Conservation (phyloP, 805 yeast genomes). For the Grigorovia humatica region DNA sequence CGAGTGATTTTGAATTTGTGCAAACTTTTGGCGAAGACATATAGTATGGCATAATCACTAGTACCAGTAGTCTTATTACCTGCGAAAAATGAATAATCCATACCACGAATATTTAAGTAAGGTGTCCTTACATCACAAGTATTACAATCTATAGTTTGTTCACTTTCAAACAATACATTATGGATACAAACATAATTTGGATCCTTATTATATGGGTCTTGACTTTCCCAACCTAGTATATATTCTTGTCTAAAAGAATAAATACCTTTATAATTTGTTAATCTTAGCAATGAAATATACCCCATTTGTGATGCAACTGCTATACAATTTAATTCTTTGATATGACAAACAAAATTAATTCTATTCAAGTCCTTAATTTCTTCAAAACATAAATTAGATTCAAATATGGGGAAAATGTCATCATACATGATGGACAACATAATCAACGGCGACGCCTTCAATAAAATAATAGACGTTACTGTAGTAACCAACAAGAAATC, state of each 20-base stretch:
- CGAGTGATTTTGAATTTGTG: slow-evolving; percentile 4
- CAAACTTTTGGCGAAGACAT: slow-evolving; percentile 1
- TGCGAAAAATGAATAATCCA: slow-evolving; percentile 16
- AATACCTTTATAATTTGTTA: slow-evolving; percentile 21
- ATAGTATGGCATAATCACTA: slow-evolving; percentile 12
- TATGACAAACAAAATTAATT: slow-evolving; percentile 15
- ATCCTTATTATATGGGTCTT: slow-evolving; percentile 8
- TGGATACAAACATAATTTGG: slow-evolving; percentile 5
- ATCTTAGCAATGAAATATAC: slow-evolving; percentile 15
- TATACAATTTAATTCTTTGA: slow-evolving; percentile 19
- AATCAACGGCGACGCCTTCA: slow-evolving; percentile 16
- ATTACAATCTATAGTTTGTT: slow-evolving; percentile 6
- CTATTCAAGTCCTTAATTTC: slow-evolving; percentile 6
- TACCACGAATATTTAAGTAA: slow-evolving; percentile 11
- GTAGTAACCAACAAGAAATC: slow-evolving; percentile 16
- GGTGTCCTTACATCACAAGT: slow-evolving; percentile 15
- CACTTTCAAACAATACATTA: slow-evolving; percentile 6
- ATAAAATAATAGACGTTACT: slow-evolving; percentile 5
- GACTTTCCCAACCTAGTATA: slow-evolving; percentile 19
- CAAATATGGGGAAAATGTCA: slow-evolving; percentile 15
- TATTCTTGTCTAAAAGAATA: slow-evolving; percentile 24
- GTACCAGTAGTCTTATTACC: slow-evolving; percentile 5
- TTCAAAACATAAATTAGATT: slow-evolving; percentile 1
- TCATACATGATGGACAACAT: slow-evolving; percentile 15
- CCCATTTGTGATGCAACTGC: slow-evolving; percentile 22